Evolutionary conservation across 257 asterid genomes (phyloP).

Genomic region (Nicotiana noctiflora): DNA sequence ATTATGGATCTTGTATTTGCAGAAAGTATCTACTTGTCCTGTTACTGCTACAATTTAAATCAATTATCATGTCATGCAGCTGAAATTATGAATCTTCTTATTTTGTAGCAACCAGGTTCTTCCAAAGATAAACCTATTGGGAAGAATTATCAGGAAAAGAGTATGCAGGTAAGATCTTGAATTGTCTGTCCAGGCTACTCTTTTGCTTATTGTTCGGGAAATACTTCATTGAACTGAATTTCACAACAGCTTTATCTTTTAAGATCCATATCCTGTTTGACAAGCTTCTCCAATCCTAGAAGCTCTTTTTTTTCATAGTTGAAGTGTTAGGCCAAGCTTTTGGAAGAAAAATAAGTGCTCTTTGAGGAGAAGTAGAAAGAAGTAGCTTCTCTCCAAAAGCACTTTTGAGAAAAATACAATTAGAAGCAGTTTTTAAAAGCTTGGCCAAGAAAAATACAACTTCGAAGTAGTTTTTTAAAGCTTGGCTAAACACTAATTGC

Average conservation of each 20-base stretch:
- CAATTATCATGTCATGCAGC: not conserved
- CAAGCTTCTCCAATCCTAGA: no score
- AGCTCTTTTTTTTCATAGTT: no score
- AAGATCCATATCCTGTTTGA: not conserved
- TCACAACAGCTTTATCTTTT: not conserved
- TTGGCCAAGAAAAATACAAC: no score
- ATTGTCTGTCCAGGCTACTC: not conserved
- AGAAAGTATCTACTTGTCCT: not conserved
- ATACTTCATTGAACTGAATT: not conserved
- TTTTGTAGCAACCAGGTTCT: slow-evolving; percentile 66
- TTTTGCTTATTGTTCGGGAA: not conserved
- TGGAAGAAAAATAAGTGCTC: no score
- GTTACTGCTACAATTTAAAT: not conserved
- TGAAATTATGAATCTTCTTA: slow-evolving; percentile 5
- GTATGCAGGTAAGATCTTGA: slow-evolving; percentile 39
- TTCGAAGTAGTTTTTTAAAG: no score
- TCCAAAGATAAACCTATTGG: slow-evolving; percentile 51
- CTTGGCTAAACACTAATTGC: no score
- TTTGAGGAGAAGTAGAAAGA: no score
- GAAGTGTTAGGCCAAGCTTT: no score
- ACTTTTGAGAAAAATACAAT: no score
- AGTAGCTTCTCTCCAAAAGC: no score
- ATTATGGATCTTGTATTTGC: not conserved
- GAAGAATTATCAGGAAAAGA: slow-evolving; percentile 44
- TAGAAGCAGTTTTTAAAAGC: no score